A percentile compares a stretch with the other conserved stretches of the same genome.
Conservation (phyloP, 257 asterid genomes). For the Verbascum thapsus region DNA sequence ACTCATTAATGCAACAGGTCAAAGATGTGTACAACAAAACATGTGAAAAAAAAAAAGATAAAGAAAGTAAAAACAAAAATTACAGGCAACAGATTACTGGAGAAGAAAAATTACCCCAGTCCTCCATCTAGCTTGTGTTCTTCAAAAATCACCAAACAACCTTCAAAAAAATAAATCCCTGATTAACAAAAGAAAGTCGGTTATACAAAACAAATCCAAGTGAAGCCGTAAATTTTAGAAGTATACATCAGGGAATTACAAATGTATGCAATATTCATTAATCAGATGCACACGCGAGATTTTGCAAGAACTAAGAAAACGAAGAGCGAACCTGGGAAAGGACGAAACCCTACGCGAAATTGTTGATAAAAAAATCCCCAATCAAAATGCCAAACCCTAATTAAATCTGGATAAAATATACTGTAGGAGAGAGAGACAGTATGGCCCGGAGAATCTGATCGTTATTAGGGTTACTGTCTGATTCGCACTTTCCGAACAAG, state of each 20-base stretch:
- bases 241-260: not conserved
- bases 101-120: constrained; percentile 65
- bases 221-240: constrained; percentile 7
- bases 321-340: constrained; percentile 25
- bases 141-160: constrained; percentile 22
- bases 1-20: constrained; percentile 4
- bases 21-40: not conserved
- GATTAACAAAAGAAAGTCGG: not conserved
- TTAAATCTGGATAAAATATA: constrained; percentile 10
- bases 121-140: constrained; percentile 60
- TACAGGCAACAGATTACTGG: not conserved
- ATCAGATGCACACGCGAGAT: not conserved
- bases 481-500: constrained; percentile 1
- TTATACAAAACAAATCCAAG: not conserved
- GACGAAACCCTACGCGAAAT: constrained; percentile 19
- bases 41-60: not conserved
- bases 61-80: not conserved
- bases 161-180: constrained; percentile 33
- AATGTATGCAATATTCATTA: not conserved
- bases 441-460: constrained; percentile 10
- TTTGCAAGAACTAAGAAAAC: constrained; percentile 13
- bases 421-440: not conserved
- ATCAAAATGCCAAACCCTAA: constrained; percentile 4
- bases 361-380: constrained; percentile 14
- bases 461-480: constrained; percentile 31